A percentile compares a stretch with the other conserved stretches of the same genome.
Conservation (phyloP, 805 yeast species). For the Nakazawaea molendinolei region DNA sequence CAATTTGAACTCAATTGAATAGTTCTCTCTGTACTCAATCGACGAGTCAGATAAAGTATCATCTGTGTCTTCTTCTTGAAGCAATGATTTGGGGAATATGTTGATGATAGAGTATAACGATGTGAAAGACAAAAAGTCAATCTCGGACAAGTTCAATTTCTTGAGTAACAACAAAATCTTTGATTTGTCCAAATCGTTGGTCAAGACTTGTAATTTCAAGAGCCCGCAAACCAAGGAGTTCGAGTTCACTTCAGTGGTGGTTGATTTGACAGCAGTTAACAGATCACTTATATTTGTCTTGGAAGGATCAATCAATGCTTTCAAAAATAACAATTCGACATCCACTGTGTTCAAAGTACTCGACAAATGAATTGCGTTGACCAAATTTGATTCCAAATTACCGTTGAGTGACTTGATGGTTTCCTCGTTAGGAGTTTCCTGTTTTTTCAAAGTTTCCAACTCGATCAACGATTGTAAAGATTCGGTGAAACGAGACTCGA, state of each 20-base stretch:
- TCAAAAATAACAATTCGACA: conserved; percentile 3
- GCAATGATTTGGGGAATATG: conserved; percentile 4
- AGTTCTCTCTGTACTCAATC: conserved; percentile 8
- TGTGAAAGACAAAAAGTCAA: conserved; percentile 10
- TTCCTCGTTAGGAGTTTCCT: not conserved
- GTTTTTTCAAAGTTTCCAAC: conserved; percentile 1
- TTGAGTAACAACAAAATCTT: conserved; percentile 7
- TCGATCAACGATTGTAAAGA: conserved; percentile 5
- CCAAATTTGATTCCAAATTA: not conserved
- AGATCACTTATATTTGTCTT: not conserved
- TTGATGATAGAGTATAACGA: conserved; percentile 9
- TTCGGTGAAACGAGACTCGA: conserved; percentile 2
- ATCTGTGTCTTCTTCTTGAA: not conserved
- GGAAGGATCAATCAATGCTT: conserved; percentile 7
- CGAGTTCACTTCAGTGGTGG: not conserved
- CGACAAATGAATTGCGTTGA: not conserved
- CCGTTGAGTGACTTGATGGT: no score
- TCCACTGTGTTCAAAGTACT: not conserved
- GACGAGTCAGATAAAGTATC: conserved; percentile 5
- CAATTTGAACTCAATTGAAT: conserved; percentile 10
- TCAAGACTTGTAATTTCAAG: conserved; percentile 5
- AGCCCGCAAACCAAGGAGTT: conserved; percentile 10
- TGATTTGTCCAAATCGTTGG: conserved; percentile 4
- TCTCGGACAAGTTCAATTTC: conserved; percentile 3
- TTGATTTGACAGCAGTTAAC: not conserved